Evolutionary conservation across 306 rosid species (phyloP), one percentile per base, ranked within the genome.

Genomic region (Begonia loranthoides): DNA sequence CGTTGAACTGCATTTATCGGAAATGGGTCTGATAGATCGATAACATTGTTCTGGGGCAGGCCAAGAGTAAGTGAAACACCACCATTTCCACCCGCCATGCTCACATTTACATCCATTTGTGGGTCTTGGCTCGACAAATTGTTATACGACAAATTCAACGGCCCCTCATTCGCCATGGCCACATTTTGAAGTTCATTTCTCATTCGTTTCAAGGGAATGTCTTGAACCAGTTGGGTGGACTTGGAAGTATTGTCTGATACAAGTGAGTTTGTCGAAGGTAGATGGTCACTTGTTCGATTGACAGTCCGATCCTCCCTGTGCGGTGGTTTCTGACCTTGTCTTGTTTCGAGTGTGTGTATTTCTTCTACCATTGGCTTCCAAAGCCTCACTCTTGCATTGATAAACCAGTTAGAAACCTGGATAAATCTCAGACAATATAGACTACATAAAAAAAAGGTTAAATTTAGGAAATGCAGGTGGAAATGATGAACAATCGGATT

Each of bases 301-400:
- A 48, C 47, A 19, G 49, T 55, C 50, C 52, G 56, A 11, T 65
- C 78, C 34, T 67, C 83, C 59, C 68, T 80, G 5, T 57, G 76
- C 1, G 67, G 57, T 52, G 61, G 49, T n/a, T 78, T 81, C 50
- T 76, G 88, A 19, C 64, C 67, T 71, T 88, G 87, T 14, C 76
- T 70, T 34, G 88, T 81, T 81, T 88, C 96, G 9, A 81, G 80
- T 73, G 45, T 81, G 59, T 88, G 88, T 54, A 88, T 88, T 71
- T 88, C 96, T 72, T 88, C 95, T 52, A 84, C 96, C 96, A 88
- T 84, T 24, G 96, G 96, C 60, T 88, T 88, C 96, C 96, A 88
- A 0, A 87, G 83, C 76, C 96, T 76, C 41, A 87, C 96, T 66
- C 96, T 81, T 53, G 96, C 96, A 64, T 87, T 87, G 44, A 87